These are phyloP conservation scores for Scleromitrula shiraiana DNA, from an alignment of 2,329 filamentous ascomycete species.

Conservation along the genomic window DNA sequence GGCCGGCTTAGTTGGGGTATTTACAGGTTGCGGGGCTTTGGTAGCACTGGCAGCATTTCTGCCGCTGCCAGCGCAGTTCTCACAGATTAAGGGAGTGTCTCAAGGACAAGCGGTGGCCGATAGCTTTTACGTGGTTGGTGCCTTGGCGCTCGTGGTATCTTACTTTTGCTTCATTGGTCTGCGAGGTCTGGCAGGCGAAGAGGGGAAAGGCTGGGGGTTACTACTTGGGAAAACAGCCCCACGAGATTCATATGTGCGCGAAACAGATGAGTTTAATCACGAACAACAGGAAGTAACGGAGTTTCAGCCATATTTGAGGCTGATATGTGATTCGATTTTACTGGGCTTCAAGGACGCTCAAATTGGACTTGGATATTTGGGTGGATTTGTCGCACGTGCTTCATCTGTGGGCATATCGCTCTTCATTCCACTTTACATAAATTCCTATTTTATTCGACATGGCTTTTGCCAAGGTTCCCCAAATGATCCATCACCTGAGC, in stretches of 20 bases:
- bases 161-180: conserved; percentile 73
- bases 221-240: conserved; percentile 37
- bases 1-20: conserved; percentile 84
- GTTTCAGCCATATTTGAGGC: conserved; percentile 48
- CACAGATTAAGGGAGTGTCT: conserved; percentile 60
- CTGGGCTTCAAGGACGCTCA: conserved; percentile 68
- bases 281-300: conserved; percentile 4
- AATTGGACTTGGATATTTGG: conserved; percentile 82
- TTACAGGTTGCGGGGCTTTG: conserved; percentile 86
- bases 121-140: conserved; percentile 81
- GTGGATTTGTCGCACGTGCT: conserved; percentile 88
- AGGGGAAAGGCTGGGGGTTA: conserved; percentile 63
- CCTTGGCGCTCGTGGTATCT: conserved; percentile 63
- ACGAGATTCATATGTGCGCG: conserved; percentile 14
- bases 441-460: conserved; percentile 76
- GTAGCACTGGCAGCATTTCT: conserved; percentile 77
- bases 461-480: conserved; percentile 68
- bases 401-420: conserved; percentile 92
- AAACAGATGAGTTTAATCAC: neutral
- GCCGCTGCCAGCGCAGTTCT: conserved; percentile 75
- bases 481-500: conserved; percentile 57
- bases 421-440: conserved; percentile 89
- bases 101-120: conserved; percentile 68
- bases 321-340: conserved; percentile 54
- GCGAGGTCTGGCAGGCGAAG: conserved; percentile 59